Evolutionary conservation across 495 filamentous ascomycete species (phyloP).

Genomic region (Staphylotrichum tortipilum): DNA sequence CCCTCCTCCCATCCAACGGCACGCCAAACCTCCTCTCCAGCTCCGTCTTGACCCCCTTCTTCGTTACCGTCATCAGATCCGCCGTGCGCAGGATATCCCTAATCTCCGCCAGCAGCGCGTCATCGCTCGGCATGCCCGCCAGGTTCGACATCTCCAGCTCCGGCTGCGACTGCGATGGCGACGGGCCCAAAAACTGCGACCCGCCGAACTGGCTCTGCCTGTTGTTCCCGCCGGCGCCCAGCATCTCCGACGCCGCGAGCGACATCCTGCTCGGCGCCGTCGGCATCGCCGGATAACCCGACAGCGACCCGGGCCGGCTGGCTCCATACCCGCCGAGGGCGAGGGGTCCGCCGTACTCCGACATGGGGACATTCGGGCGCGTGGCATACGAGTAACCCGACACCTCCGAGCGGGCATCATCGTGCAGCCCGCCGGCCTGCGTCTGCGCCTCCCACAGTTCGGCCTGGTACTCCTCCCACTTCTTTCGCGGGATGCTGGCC

Average conservation of each 20-base stretch:
- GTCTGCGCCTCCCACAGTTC: constrained; percentile 96
- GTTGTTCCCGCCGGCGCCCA: constrained; percentile 17
- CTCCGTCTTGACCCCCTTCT: constrained; percentile 95
- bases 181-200: constrained; percentile 37
- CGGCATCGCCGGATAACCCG: constrained; percentile 7
- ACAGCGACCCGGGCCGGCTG: too few relatives aligned
- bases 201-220: constrained; percentile 43
- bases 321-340: constrained; percentile 47
- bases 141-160: constrained; percentile 65
- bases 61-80: constrained; percentile 95
- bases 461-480: constrained; percentile 97
- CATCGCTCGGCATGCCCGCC: constrained; percentile 68
- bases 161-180: constrained; percentile 36
- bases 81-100: constrained; percentile 82
- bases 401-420: constrained; percentile 78
- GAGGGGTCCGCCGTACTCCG: constrained; percentile 61
- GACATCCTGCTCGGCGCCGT: constrained; percentile 53
- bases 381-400: constrained; percentile 90
- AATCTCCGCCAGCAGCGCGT: constrained; percentile 87
- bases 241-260: constrained; percentile 66
- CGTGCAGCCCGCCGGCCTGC: constrained; percentile 32
- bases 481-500: constrained; percentile 84
- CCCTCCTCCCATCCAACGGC: constrained; percentile 66
- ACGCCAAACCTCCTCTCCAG: constrained; percentile 83
- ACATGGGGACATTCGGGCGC: constrained; percentile 50